phyloP scores from a whole-genome alignment of 2,329 filamentous ascomycete genomes.

The Phialemonium atrogriseum region DNA sequence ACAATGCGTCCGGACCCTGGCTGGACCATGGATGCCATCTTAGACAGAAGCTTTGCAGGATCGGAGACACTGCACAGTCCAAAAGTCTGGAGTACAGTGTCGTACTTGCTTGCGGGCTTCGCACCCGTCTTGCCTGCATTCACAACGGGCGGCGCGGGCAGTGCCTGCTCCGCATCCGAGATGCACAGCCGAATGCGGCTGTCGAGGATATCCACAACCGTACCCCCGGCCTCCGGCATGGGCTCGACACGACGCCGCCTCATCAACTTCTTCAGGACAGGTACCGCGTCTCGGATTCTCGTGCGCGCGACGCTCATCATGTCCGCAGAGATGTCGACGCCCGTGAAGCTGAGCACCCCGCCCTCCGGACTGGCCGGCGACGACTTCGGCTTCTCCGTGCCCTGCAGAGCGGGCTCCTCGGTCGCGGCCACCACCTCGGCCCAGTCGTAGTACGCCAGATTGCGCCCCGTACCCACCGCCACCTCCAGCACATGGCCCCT shows the following conservation, averaged over 20 bases:
- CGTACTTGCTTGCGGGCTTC: constrained; percentile 33
- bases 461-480: constrained; percentile 55
- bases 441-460: constrained; percentile 53
- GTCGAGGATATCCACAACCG: constrained; percentile 26
- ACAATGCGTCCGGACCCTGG: constrained; percentile 51
- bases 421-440: constrained; percentile 23
- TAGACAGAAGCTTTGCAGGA: constrained; percentile 42
- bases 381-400: constrained; percentile 7
- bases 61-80: constrained; percentile 55
- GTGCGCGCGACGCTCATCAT: constrained; percentile 51
- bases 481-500: constrained; percentile 53
- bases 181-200: constrained; percentile 37
- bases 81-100: constrained; percentile 57
- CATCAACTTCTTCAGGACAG: constrained; percentile 29
- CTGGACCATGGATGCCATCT: constrained; percentile 42
- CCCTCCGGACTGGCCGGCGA: constrained; percentile 12
- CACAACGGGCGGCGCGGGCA: constrained; percentile 31
- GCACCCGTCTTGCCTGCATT: constrained; percentile 8
- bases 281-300: constrained; percentile 36
- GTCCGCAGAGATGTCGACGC: constrained; percentile 50
- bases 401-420: constrained; percentile 4
- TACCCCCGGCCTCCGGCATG: constrained; percentile 11
- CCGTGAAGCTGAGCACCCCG: constrained; percentile 48
- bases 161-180: constrained; percentile 35
- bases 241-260: constrained; percentile 20